phyloP scores from a whole-genome alignment of 495 filamentous ascomycete species.

The Neurospora pannonica region DNA sequence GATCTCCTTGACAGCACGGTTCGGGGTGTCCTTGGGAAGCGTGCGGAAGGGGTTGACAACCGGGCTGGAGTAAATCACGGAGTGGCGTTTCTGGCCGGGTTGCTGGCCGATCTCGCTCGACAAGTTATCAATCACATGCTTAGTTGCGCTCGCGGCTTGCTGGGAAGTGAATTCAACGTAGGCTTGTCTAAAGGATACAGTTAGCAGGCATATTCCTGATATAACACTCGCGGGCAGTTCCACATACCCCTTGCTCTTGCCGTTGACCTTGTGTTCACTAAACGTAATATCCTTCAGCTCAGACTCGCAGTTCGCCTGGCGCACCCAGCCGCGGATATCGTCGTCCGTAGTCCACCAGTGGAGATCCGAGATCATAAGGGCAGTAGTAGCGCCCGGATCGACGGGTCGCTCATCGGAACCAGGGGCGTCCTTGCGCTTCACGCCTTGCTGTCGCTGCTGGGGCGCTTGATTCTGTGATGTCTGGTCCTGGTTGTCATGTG shows the following conservation, averaged over 20 bases:
- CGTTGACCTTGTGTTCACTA: constrained; percentile 96
- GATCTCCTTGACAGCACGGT: constrained; percentile 58
- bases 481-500: constrained; percentile 28
- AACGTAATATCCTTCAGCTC: constrained; percentile 91
- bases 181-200: constrained; percentile 56
- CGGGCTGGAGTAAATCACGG: constrained; percentile 66
- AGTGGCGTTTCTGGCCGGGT: constrained; percentile 55
- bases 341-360: constrained; percentile 98
- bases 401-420: constrained; percentile 63
- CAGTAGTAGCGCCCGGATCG: constrained; percentile 74
- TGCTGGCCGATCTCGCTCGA: constrained; percentile 26
- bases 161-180: constrained; percentile 78
- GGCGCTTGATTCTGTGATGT: constrained; percentile 6
- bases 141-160: constrained; percentile 78
- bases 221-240: background rate
- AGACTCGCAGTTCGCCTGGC: constrained; percentile 62
- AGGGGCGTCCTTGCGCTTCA: constrained; percentile 58
- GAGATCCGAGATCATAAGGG: constrained; percentile 76
- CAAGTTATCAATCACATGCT: constrained; percentile 66
- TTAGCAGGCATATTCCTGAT: constrained; percentile 7
- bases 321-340: constrained; percentile 82
- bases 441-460: constrained; percentile 47
- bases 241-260: constrained; percentile 91
- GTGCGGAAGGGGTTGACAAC: constrained; percentile 82
- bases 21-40: constrained; percentile 80